Evolutionary conservation across 2,329 filamentous ascomycete species (phyloP).

Genomic region (Leptosphaerulina australis): DNA sequence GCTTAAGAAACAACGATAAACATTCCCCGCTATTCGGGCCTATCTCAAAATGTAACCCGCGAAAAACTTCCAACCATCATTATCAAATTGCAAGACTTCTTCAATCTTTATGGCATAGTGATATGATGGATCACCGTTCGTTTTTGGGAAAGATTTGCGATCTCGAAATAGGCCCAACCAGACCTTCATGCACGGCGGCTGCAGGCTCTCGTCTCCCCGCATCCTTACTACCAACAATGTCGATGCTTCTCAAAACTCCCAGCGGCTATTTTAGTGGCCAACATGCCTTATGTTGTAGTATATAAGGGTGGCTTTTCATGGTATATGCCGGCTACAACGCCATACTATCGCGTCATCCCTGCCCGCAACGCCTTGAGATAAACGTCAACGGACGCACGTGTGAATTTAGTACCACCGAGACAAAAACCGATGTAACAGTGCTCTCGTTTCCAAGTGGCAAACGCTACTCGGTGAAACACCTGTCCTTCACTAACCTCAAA

Average conservation of each 20-base stretch:
- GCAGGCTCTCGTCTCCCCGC: slow-evolving; percentile 9
- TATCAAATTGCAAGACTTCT: no score
- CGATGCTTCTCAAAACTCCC: not conserved
- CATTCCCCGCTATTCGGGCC: no score
- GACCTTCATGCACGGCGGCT: not conserved
- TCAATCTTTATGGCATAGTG: no score
- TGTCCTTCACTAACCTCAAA: not conserved
- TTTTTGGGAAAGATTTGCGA: not conserved
- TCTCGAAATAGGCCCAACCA: slow-evolving; percentile 7
- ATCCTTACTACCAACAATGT: not conserved
- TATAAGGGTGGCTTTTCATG: not conserved
- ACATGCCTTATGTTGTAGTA: not conserved
- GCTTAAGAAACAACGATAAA: no score
- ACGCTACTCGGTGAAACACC: not conserved
- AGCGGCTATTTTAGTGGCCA: not conserved
- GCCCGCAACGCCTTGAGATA: not conserved
- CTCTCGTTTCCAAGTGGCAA: not conserved
- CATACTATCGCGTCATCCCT: not conserved
- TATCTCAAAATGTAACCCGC: no score
- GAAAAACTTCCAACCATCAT: no score
- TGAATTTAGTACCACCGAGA: no score
- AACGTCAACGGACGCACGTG: not conserved
- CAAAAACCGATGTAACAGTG: no score
- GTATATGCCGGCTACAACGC: not conserved
- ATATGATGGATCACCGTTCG: no score